Evolutionary conservation across 1,284 basidiomycete species (phyloP).

Genomic region (Melampsora larici-populina): DNA sequence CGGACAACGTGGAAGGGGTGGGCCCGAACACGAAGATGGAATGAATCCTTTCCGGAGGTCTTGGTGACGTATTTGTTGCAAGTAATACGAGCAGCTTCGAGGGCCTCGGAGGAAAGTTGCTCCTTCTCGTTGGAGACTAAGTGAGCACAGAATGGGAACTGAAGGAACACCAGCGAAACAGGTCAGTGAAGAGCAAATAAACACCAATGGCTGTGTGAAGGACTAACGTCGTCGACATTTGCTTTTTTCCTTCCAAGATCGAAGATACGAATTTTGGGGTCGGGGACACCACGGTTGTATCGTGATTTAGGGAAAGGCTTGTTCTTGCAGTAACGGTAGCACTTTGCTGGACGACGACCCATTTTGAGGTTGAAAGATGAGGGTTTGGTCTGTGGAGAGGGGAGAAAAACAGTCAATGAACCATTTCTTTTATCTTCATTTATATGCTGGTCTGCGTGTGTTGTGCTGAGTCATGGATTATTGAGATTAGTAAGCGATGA

Average conservation of each 20-base stretch:
- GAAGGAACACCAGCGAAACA: conserved; percentile 12
- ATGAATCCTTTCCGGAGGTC: conserved; percentile 95
- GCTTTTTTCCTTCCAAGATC: conserved; percentile 94
- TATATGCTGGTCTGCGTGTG: background rate
- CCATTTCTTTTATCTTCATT: background rate
- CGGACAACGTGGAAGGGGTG: conserved; percentile 99
- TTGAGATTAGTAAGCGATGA: background rate
- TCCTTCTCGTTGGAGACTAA: conserved; percentile 98
- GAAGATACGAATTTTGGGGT: conserved; percentile 89
- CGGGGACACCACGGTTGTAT: conserved; percentile 98
- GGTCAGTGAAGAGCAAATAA: conserved; percentile 55
- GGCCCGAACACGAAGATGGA: conserved; percentile 95
- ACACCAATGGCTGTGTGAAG: background rate
- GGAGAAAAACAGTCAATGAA: background rate
- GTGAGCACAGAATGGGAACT: conserved; percentile 62
- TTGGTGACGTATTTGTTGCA: conserved; percentile 99
- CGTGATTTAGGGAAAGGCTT: conserved; percentile 82
- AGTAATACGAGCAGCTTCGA: conserved; percentile 97
- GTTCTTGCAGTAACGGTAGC: conserved; percentile 98
- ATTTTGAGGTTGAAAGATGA: conserved; percentile 55
- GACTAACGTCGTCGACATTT: conserved; percentile 84
- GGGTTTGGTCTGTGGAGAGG: background rate
- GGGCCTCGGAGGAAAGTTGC: conserved; percentile 90
- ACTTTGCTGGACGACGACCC: conserved; percentile 93
- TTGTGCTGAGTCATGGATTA: background rate